phyloP scores from a whole-genome alignment of 345 rosid genomes.

The Hypericum perforatum region DNA sequence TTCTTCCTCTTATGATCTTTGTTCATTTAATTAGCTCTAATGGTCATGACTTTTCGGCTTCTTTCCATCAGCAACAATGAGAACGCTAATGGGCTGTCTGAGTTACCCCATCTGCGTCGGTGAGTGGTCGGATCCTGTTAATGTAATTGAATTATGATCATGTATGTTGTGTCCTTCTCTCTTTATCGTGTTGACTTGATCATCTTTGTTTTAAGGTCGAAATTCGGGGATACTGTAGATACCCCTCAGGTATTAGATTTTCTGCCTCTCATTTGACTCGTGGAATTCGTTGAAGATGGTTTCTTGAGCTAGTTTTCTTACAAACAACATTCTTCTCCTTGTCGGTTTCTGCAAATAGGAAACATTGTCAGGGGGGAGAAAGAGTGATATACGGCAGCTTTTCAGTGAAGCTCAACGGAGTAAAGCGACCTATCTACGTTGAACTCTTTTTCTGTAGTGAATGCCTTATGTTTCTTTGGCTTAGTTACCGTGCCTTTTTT shows the following conservation, averaged over 20 bases:
- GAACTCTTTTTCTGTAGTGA: not conserved
- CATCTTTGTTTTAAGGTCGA: no score
- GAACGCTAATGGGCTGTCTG: constrained; percentile 23
- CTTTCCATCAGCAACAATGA: constrained; percentile 30
- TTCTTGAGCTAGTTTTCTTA: not conserved
- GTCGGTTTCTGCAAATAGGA: constrained; percentile 27
- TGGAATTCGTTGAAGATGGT: not conserved
- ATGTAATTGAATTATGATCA: constrained; percentile 7
- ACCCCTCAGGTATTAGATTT: not conserved
- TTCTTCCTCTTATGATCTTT: not conserved
- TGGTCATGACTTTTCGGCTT: not conserved
- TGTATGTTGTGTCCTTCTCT: constrained; percentile 15
- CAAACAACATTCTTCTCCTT: not conserved
- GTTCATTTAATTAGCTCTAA: not conserved
- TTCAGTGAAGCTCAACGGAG: constrained; percentile 77
- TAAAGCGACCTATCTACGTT: constrained; percentile 15
- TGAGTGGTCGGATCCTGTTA: constrained; percentile 12
- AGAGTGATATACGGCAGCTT: constrained; percentile 45
- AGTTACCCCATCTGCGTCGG: constrained; percentile 21
- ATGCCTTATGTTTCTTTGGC: not conserved
- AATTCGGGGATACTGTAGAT: no score
- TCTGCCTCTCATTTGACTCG: not conserved
- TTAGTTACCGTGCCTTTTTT: not conserved
- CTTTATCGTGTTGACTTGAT: no score
- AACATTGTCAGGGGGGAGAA: constrained; percentile 21